Conservation (phyloP, 1,284 basidiomycete genomes). For the Apiotrichum veenhuisii region DNA sequence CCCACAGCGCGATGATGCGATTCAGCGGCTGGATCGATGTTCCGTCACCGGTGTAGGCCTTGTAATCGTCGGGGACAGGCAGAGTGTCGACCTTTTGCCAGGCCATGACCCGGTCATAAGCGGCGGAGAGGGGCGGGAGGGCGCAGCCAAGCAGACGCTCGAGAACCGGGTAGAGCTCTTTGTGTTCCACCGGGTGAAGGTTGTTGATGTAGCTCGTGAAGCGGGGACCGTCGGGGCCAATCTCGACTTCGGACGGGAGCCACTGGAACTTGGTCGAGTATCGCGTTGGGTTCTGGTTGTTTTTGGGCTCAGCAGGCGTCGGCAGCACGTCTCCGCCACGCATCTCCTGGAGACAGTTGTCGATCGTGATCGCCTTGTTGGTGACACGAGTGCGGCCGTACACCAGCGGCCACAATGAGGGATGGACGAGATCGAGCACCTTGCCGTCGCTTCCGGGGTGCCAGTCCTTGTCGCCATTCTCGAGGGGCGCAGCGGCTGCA, state of each 20-base stretch:
- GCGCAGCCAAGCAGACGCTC: neutral
- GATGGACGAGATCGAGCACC: constrained; percentile 14
- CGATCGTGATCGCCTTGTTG: neutral
- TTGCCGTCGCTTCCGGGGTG: constrained; percentile 6
- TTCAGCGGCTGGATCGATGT: neutral
- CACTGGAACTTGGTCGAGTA: constrained; percentile 6
- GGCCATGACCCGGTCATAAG: constrained; percentile 1
- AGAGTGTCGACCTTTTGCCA: neutral
- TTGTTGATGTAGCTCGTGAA: constrained; percentile 16
- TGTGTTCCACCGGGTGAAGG: constrained; percentile 1
- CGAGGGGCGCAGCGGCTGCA: neutral
- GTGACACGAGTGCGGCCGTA: neutral
- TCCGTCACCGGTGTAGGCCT: no score
- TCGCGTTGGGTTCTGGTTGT: neutral
- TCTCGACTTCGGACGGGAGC: constrained; percentile 7
- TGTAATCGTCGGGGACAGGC: neutral
- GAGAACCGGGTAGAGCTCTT: constrained; percentile 4
- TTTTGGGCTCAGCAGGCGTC: neutral
- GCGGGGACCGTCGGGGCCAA: neutral
- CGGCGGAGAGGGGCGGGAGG: neutral
- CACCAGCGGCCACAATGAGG: constrained; percentile 9
- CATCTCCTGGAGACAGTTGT: neutral
- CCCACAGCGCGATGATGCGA: neutral
- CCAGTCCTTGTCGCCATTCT: constrained; percentile 6
- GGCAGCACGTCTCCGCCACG: neutral